Conservation (phyloP, 2,329 filamentous ascomycete genomes). For the Fusarium transvaalense region DNA sequence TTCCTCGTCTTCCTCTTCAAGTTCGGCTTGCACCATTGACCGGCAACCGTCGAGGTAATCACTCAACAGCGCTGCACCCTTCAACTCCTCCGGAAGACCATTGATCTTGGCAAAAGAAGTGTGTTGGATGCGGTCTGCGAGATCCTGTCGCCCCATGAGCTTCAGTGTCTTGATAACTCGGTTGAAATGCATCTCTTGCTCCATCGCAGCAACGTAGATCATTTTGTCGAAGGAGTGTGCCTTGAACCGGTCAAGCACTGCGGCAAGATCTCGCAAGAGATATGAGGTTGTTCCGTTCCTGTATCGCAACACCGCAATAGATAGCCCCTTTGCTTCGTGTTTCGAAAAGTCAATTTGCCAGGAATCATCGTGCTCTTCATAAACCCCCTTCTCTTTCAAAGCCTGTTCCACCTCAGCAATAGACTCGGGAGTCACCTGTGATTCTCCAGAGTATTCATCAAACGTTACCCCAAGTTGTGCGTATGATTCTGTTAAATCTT, state of each 20-base stretch:
- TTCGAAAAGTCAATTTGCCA: slow-evolving; percentile 78
- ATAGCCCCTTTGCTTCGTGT: slow-evolving; percentile 78
- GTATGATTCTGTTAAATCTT: slow-evolving; percentile 67
- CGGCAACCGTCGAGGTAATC: slow-evolving; percentile 39
- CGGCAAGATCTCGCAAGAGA: slow-evolving; percentile 78
- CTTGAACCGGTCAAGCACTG: slow-evolving; percentile 72
- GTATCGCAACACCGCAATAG: slow-evolving; percentile 74
- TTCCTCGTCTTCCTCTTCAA: slow-evolving; percentile 29
- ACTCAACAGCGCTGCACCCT: slow-evolving; percentile 31
- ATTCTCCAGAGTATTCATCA: slow-evolving; percentile 75
- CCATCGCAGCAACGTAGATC: slow-evolving; percentile 81
- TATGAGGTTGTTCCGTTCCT: slow-evolving; percentile 61
- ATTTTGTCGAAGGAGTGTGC: slow-evolving; percentile 78
- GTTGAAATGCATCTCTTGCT: slow-evolving; percentile 78
- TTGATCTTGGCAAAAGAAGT: slow-evolving; percentile 68
- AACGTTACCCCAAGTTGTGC: slow-evolving; percentile 67
- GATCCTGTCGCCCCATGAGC: slow-evolving; percentile 53
- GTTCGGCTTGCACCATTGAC: not conserved
- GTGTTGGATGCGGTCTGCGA: slow-evolving; percentile 53
- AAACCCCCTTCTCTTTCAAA: slow-evolving; percentile 70
- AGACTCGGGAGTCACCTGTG: slow-evolving; percentile 63
- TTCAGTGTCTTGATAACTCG: slow-evolving; percentile 73
- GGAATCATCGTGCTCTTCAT: slow-evolving; percentile 74
- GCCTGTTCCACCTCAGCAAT: slow-evolving; percentile 70
- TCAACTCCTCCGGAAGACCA: slow-evolving; percentile 29